These are phyloP conservation scores for Metschnikowia santaceciliae DNA, from an alignment of 805 yeast species.

Conservation along the genomic window DNA sequence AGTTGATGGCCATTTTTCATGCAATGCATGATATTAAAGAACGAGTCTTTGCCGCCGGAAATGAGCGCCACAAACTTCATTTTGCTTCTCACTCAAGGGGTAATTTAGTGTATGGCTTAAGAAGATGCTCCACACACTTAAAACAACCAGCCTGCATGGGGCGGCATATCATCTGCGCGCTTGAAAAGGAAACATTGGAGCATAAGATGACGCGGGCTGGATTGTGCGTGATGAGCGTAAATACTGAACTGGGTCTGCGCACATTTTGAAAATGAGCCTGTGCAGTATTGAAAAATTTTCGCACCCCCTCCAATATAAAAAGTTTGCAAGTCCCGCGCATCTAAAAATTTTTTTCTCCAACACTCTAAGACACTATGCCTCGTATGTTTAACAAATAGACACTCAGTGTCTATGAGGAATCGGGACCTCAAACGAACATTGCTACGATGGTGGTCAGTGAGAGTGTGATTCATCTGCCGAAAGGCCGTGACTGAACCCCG, in stretches of 20 bases:
- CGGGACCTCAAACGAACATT: conserved; percentile 58
- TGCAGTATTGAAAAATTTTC: conserved; percentile 10
- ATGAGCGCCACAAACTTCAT: conserved; percentile 93
- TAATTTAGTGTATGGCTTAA: neutral
- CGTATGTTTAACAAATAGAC: conserved; percentile 44
- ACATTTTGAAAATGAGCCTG: conserved; percentile 2
- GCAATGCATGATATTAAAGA: conserved; percentile 84
- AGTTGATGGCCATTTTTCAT: conserved; percentile 81
- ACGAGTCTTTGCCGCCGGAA: conserved; percentile 96
- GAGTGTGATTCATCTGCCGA: conserved; percentile 16
- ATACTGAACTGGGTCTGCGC: conserved; percentile 1
- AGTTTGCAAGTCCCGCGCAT: conserved; percentile 2
- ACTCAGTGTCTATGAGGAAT: conserved; percentile 44
- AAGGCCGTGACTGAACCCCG: conserved; percentile 72
- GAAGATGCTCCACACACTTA: neutral
- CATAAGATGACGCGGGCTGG: conserved; percentile 1
- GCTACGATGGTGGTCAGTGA: conserved; percentile 7
- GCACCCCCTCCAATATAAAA: conserved; percentile 3
- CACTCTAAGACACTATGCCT: conserved; percentile 49
- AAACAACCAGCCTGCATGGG: neutral
- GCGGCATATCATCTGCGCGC: neutral
- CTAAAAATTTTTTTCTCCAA: neutral
- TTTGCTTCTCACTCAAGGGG: neutral
- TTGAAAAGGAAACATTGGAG: neutral
- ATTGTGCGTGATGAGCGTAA: conserved; percentile 2